Evolutionary conservation across 1,284 basidiomycete genomes (phyloP), one percentile per base, ranked within the genome.

Genomic region (Albatrellus sp.): DNA sequence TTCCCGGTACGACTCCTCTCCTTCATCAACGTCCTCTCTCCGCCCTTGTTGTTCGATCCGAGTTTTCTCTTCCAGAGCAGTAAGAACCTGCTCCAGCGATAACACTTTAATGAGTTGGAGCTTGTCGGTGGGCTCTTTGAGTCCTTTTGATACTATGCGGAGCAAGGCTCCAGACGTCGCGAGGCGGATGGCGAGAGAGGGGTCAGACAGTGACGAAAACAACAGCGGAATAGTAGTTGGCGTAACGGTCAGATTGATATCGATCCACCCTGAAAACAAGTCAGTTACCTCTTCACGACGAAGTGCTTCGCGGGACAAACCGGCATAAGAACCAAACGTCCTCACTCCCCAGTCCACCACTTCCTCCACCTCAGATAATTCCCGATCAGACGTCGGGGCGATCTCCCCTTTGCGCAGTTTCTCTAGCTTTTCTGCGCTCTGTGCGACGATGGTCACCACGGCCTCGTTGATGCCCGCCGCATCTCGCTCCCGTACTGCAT

Each of bases 181-280:
- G 13, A 90, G 69, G 31, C 93, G 86, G 51, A 97, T 82, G 1
- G 83, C 72, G 16, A 89, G 60, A 11, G 83, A 81, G 0, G 73
- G 62, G 55, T 91, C 86, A n/a, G 84, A 83, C 37, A 98, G 76
- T 24, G 96, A 72, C 36, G 73, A 79, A 61, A 92, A 94, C 41
- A 98, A 73, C 40, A 98, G 66, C 5, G 83, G 78, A 24, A 98
- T 79, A 0, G 92, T 92, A 9, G 78, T 79, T 17, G 88, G 90
- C 1, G 92, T 98, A 49, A 99, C 85, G 28, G 96, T 90, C 47
- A 98, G 70, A 55, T 90, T 89, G 57, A 99, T 93, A 59, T 99
- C 97, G 55, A 98, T 87, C 96, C 96, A 99, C 8, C 92, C 91
- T 94, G 54, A 19, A 29, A 37, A 24, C 5, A 38, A 30, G 36